These are phyloP conservation scores for Neohortaea acidophila DNA, from an alignment of 495 filamentous ascomycete genomes.

Conservation along the genomic window DNA sequence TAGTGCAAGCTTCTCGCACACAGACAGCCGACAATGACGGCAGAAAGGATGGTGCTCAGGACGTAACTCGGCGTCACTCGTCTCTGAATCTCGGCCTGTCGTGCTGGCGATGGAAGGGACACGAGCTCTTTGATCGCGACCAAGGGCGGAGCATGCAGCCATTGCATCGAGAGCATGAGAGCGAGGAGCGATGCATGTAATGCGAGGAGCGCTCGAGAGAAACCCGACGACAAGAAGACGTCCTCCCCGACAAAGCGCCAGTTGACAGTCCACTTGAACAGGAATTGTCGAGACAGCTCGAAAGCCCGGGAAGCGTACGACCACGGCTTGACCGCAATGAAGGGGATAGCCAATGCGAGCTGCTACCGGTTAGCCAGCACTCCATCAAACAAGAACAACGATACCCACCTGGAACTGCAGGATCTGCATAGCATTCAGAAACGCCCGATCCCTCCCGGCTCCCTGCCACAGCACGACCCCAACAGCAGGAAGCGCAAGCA, in stretches of 20 bases:
- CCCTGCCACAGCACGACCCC: slow-evolving; percentile 57
- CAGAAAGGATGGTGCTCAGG: slow-evolving; percentile 61
- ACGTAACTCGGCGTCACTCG: slow-evolving; percentile 59
- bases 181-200: slow-evolving; percentile 51
- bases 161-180: slow-evolving; percentile 42
- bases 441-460: slow-evolving; percentile 42
- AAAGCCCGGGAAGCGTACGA: slow-evolving; percentile 74
- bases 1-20: slow-evolving; percentile 89
- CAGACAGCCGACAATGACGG: slow-evolving; percentile 71
- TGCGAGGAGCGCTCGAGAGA: slow-evolving; percentile 51
- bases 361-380: slow-evolving; percentile 16
- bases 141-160: slow-evolving; percentile 35
- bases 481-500: slow-evolving; percentile 68
- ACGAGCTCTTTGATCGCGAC: slow-evolving; percentile 37
- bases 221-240: slow-evolving; percentile 57
- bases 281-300: slow-evolving; percentile 73
- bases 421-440: slow-evolving; percentile 56
- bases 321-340: slow-evolving; percentile 47
- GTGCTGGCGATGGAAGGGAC: slow-evolving; percentile 34
- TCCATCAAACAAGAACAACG: not conserved
- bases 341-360: slow-evolving; percentile 57
- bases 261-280: slow-evolving; percentile 98
- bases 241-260: slow-evolving; percentile 86
- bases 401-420: slow-evolving; percentile 49
- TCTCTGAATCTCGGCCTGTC: slow-evolving; percentile 29